phyloP scores from a whole-genome alignment of 768 basidiomycete genomes.

The Pleurotus cornucopiae region DNA sequence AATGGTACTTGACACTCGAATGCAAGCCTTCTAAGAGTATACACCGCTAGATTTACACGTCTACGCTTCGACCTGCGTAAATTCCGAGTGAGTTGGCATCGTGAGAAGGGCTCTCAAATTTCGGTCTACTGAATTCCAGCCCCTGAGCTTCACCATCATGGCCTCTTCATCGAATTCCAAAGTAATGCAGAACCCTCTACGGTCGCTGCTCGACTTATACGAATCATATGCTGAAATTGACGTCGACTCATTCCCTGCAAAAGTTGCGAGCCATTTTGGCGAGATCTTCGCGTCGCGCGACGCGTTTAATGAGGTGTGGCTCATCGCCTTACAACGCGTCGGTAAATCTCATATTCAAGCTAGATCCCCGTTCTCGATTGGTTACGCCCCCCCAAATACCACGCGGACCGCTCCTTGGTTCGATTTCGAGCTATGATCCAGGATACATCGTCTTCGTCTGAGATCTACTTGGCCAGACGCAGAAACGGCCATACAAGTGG shows the following conservation, averaged over 20 bases:
- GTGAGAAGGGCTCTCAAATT: too few relatives aligned
- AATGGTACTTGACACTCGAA: too few relatives aligned
- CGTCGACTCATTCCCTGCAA: conserved; percentile 28
- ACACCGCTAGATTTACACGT: too few relatives aligned
- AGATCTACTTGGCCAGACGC: conserved; percentile 61
- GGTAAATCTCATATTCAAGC: conserved; percentile 3
- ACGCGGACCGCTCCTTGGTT: conserved; percentile 55
- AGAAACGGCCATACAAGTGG: conserved; percentile 51
- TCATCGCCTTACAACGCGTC: background rate
- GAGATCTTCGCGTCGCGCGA: conserved; percentile 35
- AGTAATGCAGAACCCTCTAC: conserved; percentile 30
- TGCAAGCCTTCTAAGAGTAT: too few relatives aligned
- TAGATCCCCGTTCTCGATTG: conserved; percentile 60
- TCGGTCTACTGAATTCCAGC: too few relatives aligned
- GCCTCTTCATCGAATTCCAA: too few relatives aligned
- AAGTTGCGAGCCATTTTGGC: conserved; percentile 43
- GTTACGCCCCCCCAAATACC: conserved; percentile 42
- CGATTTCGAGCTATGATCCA: conserved; percentile 78
- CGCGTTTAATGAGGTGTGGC: conserved; percentile 35
- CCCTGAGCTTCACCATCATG: too few relatives aligned
- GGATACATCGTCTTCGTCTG: conserved; percentile 70
- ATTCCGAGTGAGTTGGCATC: too few relatives aligned
- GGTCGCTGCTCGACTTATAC: conserved; percentile 47
- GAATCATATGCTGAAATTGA: conserved; percentile 22
- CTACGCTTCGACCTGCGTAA: too few relatives aligned